Base-by-base conservation (phyloP, 2,329 filamentous ascomycete species). In the Colletotrichum sp. region DNA sequence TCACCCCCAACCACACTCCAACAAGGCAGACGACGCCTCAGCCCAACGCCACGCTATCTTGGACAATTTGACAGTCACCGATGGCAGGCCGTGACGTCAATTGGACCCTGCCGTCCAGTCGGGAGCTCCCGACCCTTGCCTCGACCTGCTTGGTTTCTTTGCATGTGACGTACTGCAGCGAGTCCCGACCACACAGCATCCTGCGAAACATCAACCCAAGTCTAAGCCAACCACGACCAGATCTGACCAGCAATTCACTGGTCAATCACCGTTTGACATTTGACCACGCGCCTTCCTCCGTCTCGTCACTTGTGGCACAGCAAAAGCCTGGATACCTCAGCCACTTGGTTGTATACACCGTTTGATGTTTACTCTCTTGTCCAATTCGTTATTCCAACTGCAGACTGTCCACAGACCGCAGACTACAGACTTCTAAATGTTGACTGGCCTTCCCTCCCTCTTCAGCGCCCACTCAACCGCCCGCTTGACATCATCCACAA, bases 401-500 rank as follows among this genome's bases (percentile, higher is more conserved):
- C 38, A 43, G 38, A 4, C 38, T 43, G 5, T 43, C 18, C 38
- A 0, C 18, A 43, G 18, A 43, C 18, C 10, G 36, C 36, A n/a
- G 16, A 43, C 13, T 36, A 38, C 15, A 38, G 36, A n/a, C 28
- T 2, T 5, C 61, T 61, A 75, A 13, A 75, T 61, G 1, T 21
- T 70, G 16, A 72, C 30, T n/a, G 71, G 12, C 34, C 64, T 61
- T 2, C 87, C 87, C 80, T 92, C 89, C 68, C 85, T 87, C 83
- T 91, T 87, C 80, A 97, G 84, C 6, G 93, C 95, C 93, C 94
- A 97, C 76, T 91, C 87, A 6, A 98, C 94, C 13, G 94, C 96
- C 78, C 92, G 92, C 79, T 91, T 89, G 5, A 98, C 96, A 85
- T 96, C 92, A 48, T 94, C 90, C 26, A 94, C 92, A 76, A 95